Evolutionary conservation across 148 eudicot genomes (phyloP).

Genomic region (Rhododendron kiyosumense): DNA sequence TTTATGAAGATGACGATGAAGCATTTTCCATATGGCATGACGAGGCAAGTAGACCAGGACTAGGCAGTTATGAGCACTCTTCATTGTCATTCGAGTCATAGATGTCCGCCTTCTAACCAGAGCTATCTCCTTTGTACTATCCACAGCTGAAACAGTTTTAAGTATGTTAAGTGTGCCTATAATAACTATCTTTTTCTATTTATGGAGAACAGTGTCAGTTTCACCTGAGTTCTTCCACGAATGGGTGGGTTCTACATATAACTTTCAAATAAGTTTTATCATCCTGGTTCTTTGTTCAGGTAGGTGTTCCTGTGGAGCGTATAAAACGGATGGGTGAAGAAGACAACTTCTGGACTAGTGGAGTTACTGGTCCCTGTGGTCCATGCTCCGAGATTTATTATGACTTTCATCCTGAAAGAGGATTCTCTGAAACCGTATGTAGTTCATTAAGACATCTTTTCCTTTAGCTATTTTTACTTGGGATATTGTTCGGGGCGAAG

Average conservation of each 20-base stretch:
- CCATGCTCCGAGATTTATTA: conserved; percentile 97
- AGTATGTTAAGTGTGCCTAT: background rate
- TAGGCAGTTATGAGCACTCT: background rate
- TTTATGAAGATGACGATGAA: conserved; percentile 91
- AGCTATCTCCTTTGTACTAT: background rate
- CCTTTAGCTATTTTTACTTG: background rate
- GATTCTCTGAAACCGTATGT: conserved; percentile 70
- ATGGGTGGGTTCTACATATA: background rate
- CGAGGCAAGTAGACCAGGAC: conserved; percentile 41
- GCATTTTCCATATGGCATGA: conserved; percentile 84
- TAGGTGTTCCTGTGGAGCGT: conserved; percentile 77
- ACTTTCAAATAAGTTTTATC: background rate
- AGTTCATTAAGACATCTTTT: background rate
- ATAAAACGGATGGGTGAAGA: conserved; percentile 89
- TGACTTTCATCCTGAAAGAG: conserved; percentile 95
- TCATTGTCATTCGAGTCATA: background rate
- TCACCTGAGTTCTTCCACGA: background rate
- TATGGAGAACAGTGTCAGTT: background rate
- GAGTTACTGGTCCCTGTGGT: conserved; percentile 96
- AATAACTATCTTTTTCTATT: background rate
- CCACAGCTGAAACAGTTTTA: background rate
- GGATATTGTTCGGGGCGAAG: background rate
- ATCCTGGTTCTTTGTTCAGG: conserved; percentile 35
- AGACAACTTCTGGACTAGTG: conserved; percentile 98
- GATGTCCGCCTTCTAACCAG: background rate